These are phyloP conservation scores for Decorospora gaudefroyi DNA, from an alignment of 2,329 filamentous ascomycete genomes.

Conservation along the genomic window DNA sequence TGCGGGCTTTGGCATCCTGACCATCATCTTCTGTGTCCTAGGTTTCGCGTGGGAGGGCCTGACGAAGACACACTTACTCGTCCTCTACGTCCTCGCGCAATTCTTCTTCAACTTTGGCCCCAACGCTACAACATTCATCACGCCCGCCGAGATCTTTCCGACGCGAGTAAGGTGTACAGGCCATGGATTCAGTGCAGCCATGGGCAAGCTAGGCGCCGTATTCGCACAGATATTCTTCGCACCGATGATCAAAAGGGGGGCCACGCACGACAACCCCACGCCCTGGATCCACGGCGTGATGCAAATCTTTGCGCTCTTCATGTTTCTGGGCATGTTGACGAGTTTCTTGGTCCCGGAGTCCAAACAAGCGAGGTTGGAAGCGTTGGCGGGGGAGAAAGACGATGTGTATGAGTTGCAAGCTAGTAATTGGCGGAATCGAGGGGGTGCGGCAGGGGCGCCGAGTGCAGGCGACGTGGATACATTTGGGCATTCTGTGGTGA, in stretches of 20 bases:
- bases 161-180: conserved; percentile 55
- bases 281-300: conserved; percentile 76
- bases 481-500: conserved; percentile 1
- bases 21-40: conserved; percentile 56
- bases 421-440: conserved; percentile 46
- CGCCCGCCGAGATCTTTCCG: conserved; percentile 58
- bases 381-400: conserved; percentile 67
- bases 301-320: conserved; percentile 79
- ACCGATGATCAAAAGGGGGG: conserved; percentile 59
- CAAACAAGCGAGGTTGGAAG: conserved; percentile 73
- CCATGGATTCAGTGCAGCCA: conserved; percentile 56
- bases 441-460: conserved; percentile 6
- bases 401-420: conserved; percentile 52
- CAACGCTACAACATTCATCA: conserved; percentile 58
- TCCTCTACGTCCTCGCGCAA: conserved; percentile 54
- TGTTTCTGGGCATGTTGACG: conserved; percentile 71
- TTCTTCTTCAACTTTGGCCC: conserved; percentile 62
- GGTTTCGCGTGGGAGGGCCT: conserved; percentile 56
- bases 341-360: conserved; percentile 78
- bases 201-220: conserved; percentile 56
- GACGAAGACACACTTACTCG: conserved; percentile 50
- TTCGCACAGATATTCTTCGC: conserved; percentile 57
- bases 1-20: conserved; percentile 55
- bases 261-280: conserved; percentile 54
- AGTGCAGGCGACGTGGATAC: not conserved